Evolutionary conservation across 2,329 filamentous ascomycete species (phyloP).

Genomic region (Akanthomyces muscarius): DNA sequence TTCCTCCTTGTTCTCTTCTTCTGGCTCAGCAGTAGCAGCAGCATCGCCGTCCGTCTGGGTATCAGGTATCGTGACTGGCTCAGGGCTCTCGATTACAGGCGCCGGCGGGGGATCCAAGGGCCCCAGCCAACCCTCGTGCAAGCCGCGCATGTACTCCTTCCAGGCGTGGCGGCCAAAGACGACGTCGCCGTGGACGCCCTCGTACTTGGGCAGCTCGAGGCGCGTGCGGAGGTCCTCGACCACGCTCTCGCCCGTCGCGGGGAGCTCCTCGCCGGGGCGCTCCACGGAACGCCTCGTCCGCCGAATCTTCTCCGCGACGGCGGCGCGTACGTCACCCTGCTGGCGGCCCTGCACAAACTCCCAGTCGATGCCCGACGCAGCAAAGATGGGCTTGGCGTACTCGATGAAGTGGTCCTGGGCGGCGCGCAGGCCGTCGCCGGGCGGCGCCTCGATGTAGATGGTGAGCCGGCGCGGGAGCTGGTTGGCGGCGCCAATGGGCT

Average conservation of each 20-base stretch:
- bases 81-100: slow-evolving; percentile 23
- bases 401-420: slow-evolving; percentile 96
- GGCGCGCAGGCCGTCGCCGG: slow-evolving; percentile 75
- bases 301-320: slow-evolving; percentile 80
- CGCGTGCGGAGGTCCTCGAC: slow-evolving; percentile 61
- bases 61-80: slow-evolving; percentile 20
- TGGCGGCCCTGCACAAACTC: slow-evolving; percentile 89
- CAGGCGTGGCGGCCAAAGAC: slow-evolving; percentile 88
- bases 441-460: slow-evolving; percentile 79
- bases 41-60: slow-evolving; percentile 23
- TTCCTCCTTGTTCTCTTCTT: slow-evolving; percentile 37
- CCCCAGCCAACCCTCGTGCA: slow-evolving; percentile 96
- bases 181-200: slow-evolving; percentile 76
- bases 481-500: slow-evolving; percentile 63
- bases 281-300: slow-evolving; percentile 60
- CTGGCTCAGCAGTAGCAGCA: slow-evolving; percentile 19
- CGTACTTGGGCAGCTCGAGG: slow-evolving; percentile 65
- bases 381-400: slow-evolving; percentile 89
- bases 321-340: slow-evolving; percentile 88
- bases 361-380: slow-evolving; percentile 88
- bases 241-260: slow-evolving; percentile 48
- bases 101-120: slow-evolving; percentile 62
- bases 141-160: slow-evolving; percentile 92
- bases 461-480: slow-evolving; percentile 80
- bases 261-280: slow-evolving; percentile 44